Percentiles rank a stretch among this genome's conserved stretches.
Evolutionary conservation across 768 basidiomycete genomes (phyloP).

Genomic region (Leccinum uliginosum): DNA sequence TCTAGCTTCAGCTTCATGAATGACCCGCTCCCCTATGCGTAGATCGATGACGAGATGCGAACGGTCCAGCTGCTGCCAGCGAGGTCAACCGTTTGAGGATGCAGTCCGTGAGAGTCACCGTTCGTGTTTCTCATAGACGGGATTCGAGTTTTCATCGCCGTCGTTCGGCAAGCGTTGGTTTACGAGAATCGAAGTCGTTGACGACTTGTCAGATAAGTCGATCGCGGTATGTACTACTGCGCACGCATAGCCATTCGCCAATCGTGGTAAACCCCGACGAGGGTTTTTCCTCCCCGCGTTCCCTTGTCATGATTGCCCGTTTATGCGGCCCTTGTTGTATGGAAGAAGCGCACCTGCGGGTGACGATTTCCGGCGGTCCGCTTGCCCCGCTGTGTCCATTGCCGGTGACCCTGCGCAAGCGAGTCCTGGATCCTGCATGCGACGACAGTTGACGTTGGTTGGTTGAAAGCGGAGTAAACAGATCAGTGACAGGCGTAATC

Average conservation of each 20-base stretch:
- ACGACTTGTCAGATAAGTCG: background rate
- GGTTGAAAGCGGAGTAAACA: background rate
- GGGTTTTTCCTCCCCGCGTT: background rate
- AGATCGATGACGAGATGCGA: background rate
- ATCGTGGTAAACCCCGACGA: background rate
- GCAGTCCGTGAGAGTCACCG: background rate
- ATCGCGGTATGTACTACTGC: background rate
- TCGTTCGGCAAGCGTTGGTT: background rate
- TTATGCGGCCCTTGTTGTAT: background rate
- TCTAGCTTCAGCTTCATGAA: background rate
- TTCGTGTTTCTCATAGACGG: background rate
- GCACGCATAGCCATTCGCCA: background rate
- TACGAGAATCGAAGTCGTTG: background rate
- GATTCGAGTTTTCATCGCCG: background rate
- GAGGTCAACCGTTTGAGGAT: background rate
- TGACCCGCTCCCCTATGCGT: background rate
- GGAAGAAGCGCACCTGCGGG: background rate
- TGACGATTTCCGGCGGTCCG: background rate
- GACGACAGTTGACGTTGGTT: background rate
- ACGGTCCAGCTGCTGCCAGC: background rate
- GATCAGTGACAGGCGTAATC: constrained; percentile 1
- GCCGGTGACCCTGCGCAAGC: background rate
- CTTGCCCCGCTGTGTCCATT: background rate
- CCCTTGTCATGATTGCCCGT: background rate
- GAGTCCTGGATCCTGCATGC: background rate